Base-by-base conservation (phyloP, 2,329 filamentous ascomycete species). In the Trichoderma koningiopsis region DNA sequence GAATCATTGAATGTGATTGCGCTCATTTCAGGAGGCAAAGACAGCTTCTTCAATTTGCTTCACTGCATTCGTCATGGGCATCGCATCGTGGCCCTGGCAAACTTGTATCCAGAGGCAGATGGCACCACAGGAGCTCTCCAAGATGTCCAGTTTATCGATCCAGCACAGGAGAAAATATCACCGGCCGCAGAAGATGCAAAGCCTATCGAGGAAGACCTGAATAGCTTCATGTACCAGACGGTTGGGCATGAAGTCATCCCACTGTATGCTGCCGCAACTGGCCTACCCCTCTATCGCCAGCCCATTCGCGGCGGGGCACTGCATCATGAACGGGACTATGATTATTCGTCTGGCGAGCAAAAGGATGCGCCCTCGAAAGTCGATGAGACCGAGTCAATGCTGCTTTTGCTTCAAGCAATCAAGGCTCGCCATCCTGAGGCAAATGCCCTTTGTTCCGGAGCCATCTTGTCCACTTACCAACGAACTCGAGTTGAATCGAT, bases 151-250 rank as follows among this genome's bases (percentile, higher is more conserved):
- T 68, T 68, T 58, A 73, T 75, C 61, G 68, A 74, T 10, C 72
- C 70, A n/a, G 70, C 64, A 56, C 49, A 72, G 70, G 70, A 68
- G 60, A 70, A 71, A 72, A 19, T 24, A 16, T 31, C 33, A 6
- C 24, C 33, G 24, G 22, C 43, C 19, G 35, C 27, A 29, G 55
- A 68, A 33, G 52, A 52, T 27, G 66, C 11, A 6, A 37, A 37
- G 1, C 19, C 40, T 8, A 52, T 35, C 1, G 77, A 83, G 58
- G 78, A 76, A 59, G 82, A 98, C 79, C 86, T 97, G 74, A 93
- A 99, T 80, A 97, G 94, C 82, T 98, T 96, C 89, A 99, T 99
- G 96, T 99, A 98, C 84, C 96, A 99, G 83, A 99, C 96, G 3
- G 92, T 97, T 70, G 96, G 96, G 14, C 93, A 98, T 80, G 86